phyloP scores from a whole-genome alignment of 2,329 filamentous ascomycete species.

The Cyphellophora europaea region DNA sequence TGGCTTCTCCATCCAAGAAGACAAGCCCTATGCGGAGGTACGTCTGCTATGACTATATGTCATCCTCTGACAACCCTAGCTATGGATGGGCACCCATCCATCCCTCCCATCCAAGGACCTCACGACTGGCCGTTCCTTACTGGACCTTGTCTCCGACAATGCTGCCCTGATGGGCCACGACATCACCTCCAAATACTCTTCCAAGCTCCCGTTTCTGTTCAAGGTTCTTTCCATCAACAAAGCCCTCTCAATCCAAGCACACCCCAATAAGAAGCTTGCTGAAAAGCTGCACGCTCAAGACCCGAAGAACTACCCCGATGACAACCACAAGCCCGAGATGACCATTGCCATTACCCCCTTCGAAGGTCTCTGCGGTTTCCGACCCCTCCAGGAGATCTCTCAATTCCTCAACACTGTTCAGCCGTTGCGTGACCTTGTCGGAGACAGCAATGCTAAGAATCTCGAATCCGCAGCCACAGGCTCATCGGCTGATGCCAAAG shows the following conservation, averaged over 20 bases:
- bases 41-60: conserved; percentile 12
- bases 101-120: conserved; percentile 90
- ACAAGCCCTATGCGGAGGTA: conserved; percentile 93
- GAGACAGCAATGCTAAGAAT: conserved; percentile 50
- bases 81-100: conserved; percentile 99
- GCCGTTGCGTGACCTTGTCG: conserved; percentile 57
- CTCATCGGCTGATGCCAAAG: conserved; percentile 60
- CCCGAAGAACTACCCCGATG: conserved; percentile 91
- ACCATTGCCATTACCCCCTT: conserved; percentile 95
- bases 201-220: conserved; percentile 90
- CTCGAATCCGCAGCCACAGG: conserved; percentile 48
- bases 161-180: conserved; percentile 67
- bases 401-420: conserved; percentile 68
- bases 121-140: conserved; percentile 69
- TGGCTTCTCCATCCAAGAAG: conserved; percentile 67
- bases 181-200: conserved; percentile 64
- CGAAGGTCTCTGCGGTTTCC: conserved; percentile 91
- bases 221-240: conserved; percentile 96
- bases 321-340: conserved; percentile 99
- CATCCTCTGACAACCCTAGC: conserved; percentile 36
- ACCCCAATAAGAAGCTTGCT: conserved; percentile 90
- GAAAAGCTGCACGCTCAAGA: conserved; percentile 79
- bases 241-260: conserved; percentile 92
- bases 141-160: conserved; percentile 83
- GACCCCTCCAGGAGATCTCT: conserved; percentile 73